Base-by-base conservation (phyloP, 306 rosid genomes). In the Oxytropis ochrocephala region DNA sequence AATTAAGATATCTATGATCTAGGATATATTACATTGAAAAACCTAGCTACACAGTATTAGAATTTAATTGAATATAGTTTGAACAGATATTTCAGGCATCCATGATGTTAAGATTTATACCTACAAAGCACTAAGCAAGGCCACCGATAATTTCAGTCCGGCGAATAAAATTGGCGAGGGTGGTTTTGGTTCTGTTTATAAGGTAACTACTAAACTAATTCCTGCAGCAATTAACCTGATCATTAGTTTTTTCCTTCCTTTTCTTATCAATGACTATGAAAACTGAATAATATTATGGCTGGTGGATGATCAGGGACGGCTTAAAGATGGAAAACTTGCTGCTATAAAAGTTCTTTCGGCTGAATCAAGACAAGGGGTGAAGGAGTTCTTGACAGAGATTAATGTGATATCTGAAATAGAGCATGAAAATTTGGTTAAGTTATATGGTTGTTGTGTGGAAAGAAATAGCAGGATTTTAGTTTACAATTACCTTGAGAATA, bases 161-260 rank as follows among this genome's bases (percentile, higher is more conserved):
- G 83, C 70, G 56, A 87, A 91, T 68, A 95, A 95, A 85, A 87
- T 95, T 3, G 99, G 99, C 60, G 99, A 95, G 83, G 99, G 99
- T 8, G 99, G 97, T 83, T 95, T 95, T 69, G 99, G 99, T 78
- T 85, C 96, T 67, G 99, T 95, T 49, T 87, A 81, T 68, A 89
- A 85, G 99, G 99, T 95, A 82, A 56, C 61, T 72, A 36, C 62
- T 72, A 38, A 53, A 55, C 32, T 71, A 9, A 30, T 73, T 39
- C 65, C 57, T 66, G 63, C 73, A 21, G 56, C 56, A 11, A 18
- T 56, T 67, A 16, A 36, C 53, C 36, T 64, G 35, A 14, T 53
- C 8, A 13, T 80, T 68, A 42, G 18, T 21, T 42, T 38, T 64
- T 42, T 74, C 55, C 47, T 65, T 59, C 47, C 24, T 74, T 51